Evolutionary conservation across 2,329 filamentous ascomycete genomes (phyloP).

Genomic region (Zelopaecilomyces penicillatus): DNA sequence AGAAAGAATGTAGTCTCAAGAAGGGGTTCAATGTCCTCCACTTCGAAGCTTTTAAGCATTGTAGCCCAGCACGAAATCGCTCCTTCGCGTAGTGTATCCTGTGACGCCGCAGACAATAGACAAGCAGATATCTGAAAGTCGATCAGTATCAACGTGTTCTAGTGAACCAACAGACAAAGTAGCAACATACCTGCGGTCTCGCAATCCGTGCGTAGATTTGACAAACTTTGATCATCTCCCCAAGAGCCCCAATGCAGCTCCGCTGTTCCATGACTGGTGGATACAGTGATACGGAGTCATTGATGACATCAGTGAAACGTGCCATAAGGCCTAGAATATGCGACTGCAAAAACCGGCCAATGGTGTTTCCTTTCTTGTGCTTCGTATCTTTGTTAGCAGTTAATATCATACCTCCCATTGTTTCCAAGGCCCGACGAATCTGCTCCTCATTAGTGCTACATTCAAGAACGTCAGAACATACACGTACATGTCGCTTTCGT

Average conservation of each 20-base stretch:
- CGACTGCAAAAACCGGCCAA: conserved; percentile 69
- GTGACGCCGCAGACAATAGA: conserved; percentile 72
- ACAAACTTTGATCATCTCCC: conserved; percentile 76
- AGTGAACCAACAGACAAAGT: conserved; percentile 3
- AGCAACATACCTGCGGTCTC: conserved; percentile 65
- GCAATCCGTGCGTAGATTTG: conserved; percentile 67
- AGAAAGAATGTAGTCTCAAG: conserved; percentile 87
- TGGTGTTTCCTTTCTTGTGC: conserved; percentile 44
- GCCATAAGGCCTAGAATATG: conserved; percentile 84
- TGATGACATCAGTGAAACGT: conserved; percentile 69
- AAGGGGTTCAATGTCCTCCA: conserved; percentile 69
- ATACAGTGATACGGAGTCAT: conserved; percentile 49
- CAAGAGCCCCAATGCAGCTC: conserved; percentile 72
- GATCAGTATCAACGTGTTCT: neutral
- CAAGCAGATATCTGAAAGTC: conserved; percentile 72
- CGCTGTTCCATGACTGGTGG: conserved; percentile 59
- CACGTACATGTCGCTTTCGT: conserved; percentile 48
- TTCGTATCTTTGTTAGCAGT: conserved; percentile 32
- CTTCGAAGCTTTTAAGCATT: conserved; percentile 65
- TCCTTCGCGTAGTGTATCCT: conserved; percentile 63
- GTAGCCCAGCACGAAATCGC: conserved; percentile 80
- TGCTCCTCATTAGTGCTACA: conserved; percentile 23
- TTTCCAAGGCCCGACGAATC: conserved; percentile 39
- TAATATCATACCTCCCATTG: conserved; percentile 36
- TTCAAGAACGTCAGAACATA: neutral